Conservation (phyloP, 2,329 filamentous ascomycete species). For the Talaromyces sp. region DNA sequence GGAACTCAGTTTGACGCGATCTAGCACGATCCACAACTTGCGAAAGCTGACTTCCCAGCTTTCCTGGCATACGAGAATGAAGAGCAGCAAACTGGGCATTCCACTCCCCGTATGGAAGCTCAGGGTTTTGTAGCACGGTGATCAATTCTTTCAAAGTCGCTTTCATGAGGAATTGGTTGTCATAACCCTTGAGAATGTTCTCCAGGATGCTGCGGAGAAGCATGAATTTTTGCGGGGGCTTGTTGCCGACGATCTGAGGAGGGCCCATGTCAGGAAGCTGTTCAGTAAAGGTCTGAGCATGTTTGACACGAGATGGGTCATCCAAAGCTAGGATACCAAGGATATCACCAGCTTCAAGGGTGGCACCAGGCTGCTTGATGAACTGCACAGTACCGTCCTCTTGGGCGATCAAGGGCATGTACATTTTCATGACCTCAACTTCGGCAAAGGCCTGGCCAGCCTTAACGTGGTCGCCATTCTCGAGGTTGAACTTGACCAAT, state of each 20-base stretch:
- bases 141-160: slow-evolving; percentile 80
- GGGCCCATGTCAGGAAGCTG: slow-evolving; percentile 83
- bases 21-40: slow-evolving; percentile 83
- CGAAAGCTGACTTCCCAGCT: slow-evolving; percentile 75
- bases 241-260: slow-evolving; percentile 82
- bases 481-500: slow-evolving; percentile 94
- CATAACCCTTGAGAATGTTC: slow-evolving; percentile 89
- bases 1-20: slow-evolving; percentile 78
- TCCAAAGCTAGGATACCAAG: slow-evolving; percentile 95
- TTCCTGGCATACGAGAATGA: slow-evolving; percentile 95
- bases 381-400: slow-evolving; percentile 96
- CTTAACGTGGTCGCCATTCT: slow-evolving; percentile 88
- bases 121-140: slow-evolving; percentile 81
- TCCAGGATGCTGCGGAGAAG: slow-evolving; percentile 71
- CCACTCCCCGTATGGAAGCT: slow-evolving; percentile 95
- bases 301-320: slow-evolving; percentile 93
- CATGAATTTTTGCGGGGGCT: slow-evolving; percentile 82
- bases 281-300: slow-evolving; percentile 87
- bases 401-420: slow-evolving; percentile 94
- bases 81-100: slow-evolving; percentile 91
- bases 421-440: slow-evolving; percentile 99
- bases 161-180: slow-evolving; percentile 96
- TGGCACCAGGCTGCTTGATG: slow-evolving; percentile 98
- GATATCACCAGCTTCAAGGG: slow-evolving; percentile 94
- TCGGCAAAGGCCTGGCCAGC: slow-evolving; percentile 93